Percentiles rank a stretch among this genome's conserved stretches.
Conservation (phyloP, 1,284 basidiomycete genomes). For the Pisolithus thermaeus region DNA sequence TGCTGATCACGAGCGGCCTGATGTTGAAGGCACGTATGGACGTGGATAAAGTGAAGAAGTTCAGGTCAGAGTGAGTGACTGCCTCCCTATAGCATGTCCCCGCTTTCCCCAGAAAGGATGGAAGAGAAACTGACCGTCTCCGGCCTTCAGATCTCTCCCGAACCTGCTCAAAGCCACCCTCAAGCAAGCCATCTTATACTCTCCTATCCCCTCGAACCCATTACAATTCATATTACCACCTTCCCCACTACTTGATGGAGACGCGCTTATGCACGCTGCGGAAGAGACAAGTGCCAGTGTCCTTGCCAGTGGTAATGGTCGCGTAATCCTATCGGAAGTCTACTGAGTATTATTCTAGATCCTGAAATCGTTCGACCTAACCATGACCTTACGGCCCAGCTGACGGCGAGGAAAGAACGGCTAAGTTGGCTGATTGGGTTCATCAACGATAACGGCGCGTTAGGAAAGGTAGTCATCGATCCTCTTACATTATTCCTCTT, state of each 20-base stretch:
- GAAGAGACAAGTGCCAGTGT: conserved; percentile 75
- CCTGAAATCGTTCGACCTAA: conserved; percentile 67
- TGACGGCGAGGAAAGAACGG: conserved; percentile 71
- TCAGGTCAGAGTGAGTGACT: conserved; percentile 50
- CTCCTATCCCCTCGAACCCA: conserved; percentile 56
- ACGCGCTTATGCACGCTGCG: conserved; percentile 76
- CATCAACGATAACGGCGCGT: conserved; percentile 78
- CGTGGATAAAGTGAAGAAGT: conserved; percentile 51
- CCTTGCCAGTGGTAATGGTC: conserved; percentile 51
- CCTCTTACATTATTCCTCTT: background rate
- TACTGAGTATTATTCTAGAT: conserved; percentile 38
- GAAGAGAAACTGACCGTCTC: background rate
- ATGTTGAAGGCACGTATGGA: conserved; percentile 65
- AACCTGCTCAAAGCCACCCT: conserved; percentile 76
- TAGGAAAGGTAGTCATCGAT: conserved; percentile 53
- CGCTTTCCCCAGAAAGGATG: no score
- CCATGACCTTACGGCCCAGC: conserved; percentile 77
- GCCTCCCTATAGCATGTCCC: background rate
- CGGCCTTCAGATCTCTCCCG: conserved; percentile 52
- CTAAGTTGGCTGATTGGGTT: conserved; percentile 82
- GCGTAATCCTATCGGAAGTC: background rate
- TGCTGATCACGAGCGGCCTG: conserved; percentile 60
- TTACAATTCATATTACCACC: conserved; percentile 79
- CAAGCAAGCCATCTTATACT: conserved; percentile 82
- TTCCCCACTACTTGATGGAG: conserved; percentile 58